These are phyloP conservation scores for Meyerozyma carpophila DNA, from an alignment of 1,139 yeast species.

Conservation along the genomic window DNA sequence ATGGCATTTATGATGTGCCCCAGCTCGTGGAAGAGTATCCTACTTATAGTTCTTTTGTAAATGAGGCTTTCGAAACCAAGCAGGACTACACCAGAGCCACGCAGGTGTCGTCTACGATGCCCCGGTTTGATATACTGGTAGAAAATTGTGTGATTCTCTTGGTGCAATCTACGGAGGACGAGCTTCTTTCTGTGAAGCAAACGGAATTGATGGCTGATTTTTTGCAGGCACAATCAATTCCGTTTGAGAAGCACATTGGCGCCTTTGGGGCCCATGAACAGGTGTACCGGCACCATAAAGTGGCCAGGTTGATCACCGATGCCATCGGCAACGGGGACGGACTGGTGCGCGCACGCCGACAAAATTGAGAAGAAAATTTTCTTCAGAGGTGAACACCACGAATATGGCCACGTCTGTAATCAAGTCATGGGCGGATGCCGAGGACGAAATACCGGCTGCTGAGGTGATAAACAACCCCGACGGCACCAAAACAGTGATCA, in stretches of 20 bases:
- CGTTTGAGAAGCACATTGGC: slow-evolving; percentile 9
- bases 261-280: slow-evolving; percentile 33
- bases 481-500: slow-evolving; percentile 84
- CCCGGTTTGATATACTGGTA: slow-evolving; percentile 7
- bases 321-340: not conserved
- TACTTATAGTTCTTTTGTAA: slow-evolving; percentile 34
- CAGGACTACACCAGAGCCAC: slow-evolving; percentile 19
- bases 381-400: not conserved
- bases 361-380: slow-evolving; percentile 6
- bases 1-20: slow-evolving; percentile 47
- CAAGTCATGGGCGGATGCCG: slow-evolving; percentile 65
- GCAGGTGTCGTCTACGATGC: slow-evolving; percentile 16
- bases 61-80: slow-evolving; percentile 32
- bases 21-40: slow-evolving; percentile 41
- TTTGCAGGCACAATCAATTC: slow-evolving; percentile 8
- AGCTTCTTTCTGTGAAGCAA: slow-evolving; percentile 26
- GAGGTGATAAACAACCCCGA: slow-evolving; percentile 73
- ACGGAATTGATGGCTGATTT: slow-evolving; percentile 13
- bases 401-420: slow-evolving; percentile 36
- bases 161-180: slow-evolving; percentile 30
- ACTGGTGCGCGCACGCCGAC: slow-evolving; percentile 7
- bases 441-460: slow-evolving; percentile 60
- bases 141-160: slow-evolving; percentile 10
- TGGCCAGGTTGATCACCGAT: slow-evolving; percentile 10
- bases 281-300: slow-evolving; percentile 21